Evolutionary conservation across 1,139 yeast species (phyloP).

Genomic region (Blastobotrys capitulatus): DNA sequence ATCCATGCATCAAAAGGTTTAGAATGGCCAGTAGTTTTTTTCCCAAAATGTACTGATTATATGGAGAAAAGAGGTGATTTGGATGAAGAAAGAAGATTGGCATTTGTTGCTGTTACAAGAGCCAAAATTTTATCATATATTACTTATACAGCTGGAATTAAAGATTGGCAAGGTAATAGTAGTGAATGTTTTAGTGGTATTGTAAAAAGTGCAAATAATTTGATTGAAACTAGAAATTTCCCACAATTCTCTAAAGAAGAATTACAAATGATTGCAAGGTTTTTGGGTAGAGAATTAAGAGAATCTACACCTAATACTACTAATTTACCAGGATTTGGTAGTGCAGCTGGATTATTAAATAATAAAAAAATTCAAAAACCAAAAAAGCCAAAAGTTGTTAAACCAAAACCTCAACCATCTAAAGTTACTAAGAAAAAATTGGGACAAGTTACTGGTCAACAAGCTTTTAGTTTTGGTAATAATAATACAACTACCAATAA

Average conservation of each 20-base stretch:
- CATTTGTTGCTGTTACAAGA: constrained; percentile 85
- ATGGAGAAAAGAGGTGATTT: constrained; percentile 21
- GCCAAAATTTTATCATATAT: constrained; percentile 50
- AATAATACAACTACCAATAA: no score
- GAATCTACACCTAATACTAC: not conserved
- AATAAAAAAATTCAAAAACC: not conserved
- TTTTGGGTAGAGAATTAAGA: not conserved
- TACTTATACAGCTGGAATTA: not conserved
- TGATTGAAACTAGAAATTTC: not conserved
- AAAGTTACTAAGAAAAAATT: not conserved
- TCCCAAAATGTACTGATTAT: constrained; percentile 40
- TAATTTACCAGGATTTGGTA: not conserved
- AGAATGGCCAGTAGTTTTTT: constrained; percentile 91
- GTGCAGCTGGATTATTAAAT: not conserved
- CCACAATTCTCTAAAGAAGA: not conserved
- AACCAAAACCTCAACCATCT: not conserved
- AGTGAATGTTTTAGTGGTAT: not conserved
- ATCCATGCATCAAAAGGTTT: constrained; percentile 91
- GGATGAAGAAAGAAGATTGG: constrained; percentile 66
- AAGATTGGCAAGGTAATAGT: not conserved
- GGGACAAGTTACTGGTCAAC: not conserved
- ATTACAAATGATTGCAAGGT: not conserved
- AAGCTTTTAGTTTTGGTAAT: not conserved
- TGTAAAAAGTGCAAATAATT: not conserved
- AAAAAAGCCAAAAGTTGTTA: not conserved